Conservation (phyloP, 108 stramenopile species). For the Fragilariopsis cylindrus region DNA sequence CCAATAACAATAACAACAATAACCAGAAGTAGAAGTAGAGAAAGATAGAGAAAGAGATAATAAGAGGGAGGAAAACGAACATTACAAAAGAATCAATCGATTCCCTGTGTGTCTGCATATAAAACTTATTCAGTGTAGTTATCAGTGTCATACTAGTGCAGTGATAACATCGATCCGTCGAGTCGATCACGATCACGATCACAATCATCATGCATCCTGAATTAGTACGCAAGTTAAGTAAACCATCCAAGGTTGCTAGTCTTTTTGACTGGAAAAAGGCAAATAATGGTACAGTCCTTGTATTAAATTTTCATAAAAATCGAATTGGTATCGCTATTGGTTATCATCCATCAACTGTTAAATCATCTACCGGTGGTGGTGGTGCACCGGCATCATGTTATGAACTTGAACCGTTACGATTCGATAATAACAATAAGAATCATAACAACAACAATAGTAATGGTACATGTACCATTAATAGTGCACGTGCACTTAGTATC, state of each 20-base stretch:
- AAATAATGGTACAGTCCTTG: slow-evolving; percentile 6
- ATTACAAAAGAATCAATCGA: too few relatives aligned
- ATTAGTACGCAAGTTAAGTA: slow-evolving; percentile 21
- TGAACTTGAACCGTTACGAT: slow-evolving; percentile 28
- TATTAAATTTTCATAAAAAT: slow-evolving; percentile 35
- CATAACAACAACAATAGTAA: not conserved
- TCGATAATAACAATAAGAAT: slow-evolving; percentile 13
- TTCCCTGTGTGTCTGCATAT: too few relatives aligned
- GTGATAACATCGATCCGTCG: too few relatives aligned
- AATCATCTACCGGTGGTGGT: too few relatives aligned
- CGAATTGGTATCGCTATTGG: slow-evolving; percentile 34
- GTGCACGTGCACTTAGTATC: not conserved
- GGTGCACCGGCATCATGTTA: slow-evolving; percentile 13
- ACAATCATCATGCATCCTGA: slow-evolving; percentile 3
- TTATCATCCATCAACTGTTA: slow-evolving; percentile 22
- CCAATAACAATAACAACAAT: too few relatives aligned
- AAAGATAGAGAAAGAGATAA: too few relatives aligned
- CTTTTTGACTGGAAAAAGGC: slow-evolving; percentile 21
- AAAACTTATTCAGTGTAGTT: too few relatives aligned
- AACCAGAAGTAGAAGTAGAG: too few relatives aligned
- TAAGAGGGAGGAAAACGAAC: too few relatives aligned
- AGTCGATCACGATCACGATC: too few relatives aligned
- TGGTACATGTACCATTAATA: too few relatives aligned
- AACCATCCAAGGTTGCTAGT: slow-evolving; percentile 20
- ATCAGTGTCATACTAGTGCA: too few relatives aligned